These are phyloP conservation scores for Paulownia fortunei DNA, from an alignment of 257 asterid genomes.

Conservation along the genomic window DNA sequence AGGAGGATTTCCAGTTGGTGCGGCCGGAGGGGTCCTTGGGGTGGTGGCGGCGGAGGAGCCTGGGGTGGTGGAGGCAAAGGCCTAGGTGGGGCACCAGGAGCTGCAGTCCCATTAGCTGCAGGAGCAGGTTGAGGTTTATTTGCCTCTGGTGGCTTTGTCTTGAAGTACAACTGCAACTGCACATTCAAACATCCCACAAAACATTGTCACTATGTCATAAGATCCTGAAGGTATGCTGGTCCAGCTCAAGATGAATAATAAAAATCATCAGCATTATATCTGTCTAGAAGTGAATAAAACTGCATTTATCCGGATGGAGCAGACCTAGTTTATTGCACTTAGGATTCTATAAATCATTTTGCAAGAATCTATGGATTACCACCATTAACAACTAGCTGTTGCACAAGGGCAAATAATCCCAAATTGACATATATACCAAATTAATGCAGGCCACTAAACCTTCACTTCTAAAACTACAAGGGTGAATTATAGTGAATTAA, in stretches of 20 bases:
- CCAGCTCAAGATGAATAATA: slow-evolving; percentile 5
- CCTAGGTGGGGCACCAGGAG: slow-evolving; percentile 62
- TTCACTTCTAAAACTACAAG: background rate
- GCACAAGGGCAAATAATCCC: background rate
- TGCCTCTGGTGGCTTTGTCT: slow-evolving; percentile 82
- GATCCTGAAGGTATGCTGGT: background rate
- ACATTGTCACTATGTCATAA: slow-evolving; percentile 16
- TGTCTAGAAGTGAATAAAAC: background rate
- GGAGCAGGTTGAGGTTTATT: slow-evolving; percentile 69
- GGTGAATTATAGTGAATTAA: background rate
- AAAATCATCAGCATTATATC: background rate
- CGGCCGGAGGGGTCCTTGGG: slow-evolving; percentile 72
- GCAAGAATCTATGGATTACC: background rate
- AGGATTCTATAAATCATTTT: background rate
- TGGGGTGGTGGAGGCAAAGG: slow-evolving; percentile 84
- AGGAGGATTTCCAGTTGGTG: slow-evolving; percentile 59
- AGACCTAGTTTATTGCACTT: background rate
- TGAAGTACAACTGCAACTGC: slow-evolving; percentile 73
- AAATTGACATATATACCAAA: background rate
- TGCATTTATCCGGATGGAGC: background rate
- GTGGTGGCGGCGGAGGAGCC: slow-evolving; percentile 80
- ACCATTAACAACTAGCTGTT: background rate
- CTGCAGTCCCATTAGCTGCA: slow-evolving; percentile 62
- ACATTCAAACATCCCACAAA: slow-evolving; percentile 24
- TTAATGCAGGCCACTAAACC: background rate